Evolutionary conservation across 805 yeast species (phyloP).

Genomic region (Candida wancherniae): DNA sequence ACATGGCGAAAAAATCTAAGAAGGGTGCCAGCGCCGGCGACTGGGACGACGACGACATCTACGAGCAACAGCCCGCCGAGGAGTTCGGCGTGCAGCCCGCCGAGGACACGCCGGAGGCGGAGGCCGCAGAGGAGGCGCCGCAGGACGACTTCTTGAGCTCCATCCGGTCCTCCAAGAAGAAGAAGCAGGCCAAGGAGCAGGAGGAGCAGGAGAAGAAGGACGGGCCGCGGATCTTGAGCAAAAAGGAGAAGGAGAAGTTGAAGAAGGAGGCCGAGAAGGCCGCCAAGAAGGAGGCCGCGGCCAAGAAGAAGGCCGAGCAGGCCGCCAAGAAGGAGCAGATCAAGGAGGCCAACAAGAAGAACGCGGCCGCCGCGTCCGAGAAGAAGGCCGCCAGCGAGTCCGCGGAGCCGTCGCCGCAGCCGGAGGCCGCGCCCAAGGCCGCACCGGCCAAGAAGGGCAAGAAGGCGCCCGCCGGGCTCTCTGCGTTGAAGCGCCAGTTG

Average conservation of each 20-base stretch:
- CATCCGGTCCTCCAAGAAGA: conserved; percentile 71
- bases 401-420: conserved; percentile 25
- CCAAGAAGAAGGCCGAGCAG: conserved; percentile 72
- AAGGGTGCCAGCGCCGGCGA: conserved; percentile 64
- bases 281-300: conserved; percentile 85
- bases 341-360: conserved; percentile 43
- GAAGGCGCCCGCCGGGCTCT: conserved; percentile 85
- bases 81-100: conserved; percentile 23
- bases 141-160: conserved; percentile 70
- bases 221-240: conserved; percentile 75
- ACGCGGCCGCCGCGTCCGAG: conserved; percentile 34
- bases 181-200: conserved; percentile 65
- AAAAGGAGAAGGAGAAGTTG: conserved; percentile 92
- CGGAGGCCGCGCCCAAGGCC: conserved; percentile 32
- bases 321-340: conserved; percentile 56
- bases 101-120: conserved; percentile 17
- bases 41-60: conserved; percentile 74
- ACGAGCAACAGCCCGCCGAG: conserved; percentile 34
- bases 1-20: conserved; percentile 50
- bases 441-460: conserved; percentile 50
- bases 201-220: conserved; percentile 47
- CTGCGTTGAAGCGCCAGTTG: conserved; percentile 84
- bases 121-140: conserved; percentile 14
- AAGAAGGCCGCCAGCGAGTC: conserved; percentile 21
- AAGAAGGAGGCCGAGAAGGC: conserved; percentile 91